phyloP scores from a whole-genome alignment of 2,329 filamentous ascomycete genomes.

The Botrytis tulipae region DNA sequence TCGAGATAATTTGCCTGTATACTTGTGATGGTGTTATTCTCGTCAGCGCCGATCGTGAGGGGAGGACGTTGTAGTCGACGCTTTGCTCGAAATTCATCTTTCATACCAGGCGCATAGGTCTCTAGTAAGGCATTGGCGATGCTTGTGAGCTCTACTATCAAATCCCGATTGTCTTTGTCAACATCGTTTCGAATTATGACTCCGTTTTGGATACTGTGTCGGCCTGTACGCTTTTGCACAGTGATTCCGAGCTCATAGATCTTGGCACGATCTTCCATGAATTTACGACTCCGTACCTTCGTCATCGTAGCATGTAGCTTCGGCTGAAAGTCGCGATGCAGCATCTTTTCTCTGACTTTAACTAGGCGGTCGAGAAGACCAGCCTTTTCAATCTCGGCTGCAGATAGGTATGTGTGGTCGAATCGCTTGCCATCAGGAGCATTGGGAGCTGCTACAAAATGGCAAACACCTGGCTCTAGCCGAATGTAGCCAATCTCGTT shows the following conservation, averaged over 20 bases:
- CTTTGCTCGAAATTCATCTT: neutral
- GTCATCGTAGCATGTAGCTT: neutral
- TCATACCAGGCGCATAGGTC: neutral
- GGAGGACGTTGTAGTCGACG: neutral
- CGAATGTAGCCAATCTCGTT: neutral
- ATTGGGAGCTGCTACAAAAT: neutral
- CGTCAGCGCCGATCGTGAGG: neutral
- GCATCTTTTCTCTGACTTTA: neutral
- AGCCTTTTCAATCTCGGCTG: neutral
- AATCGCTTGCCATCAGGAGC: neutral
- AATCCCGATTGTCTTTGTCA: neutral
- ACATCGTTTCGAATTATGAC: neutral
- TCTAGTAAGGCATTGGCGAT: neutral
- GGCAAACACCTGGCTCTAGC: neutral
- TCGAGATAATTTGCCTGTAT: neutral
- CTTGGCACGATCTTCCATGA: neutral
- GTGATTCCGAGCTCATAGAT: neutral
- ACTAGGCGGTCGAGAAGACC: neutral
- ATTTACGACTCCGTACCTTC: neutral
- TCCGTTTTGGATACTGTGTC: neutral
- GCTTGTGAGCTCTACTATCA: neutral
- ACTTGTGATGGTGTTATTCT: neutral
- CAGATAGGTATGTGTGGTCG: neutral
- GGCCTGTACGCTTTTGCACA: neutral
- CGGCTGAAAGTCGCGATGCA: neutral